Percentiles rank a stretch among this genome's conserved stretches.
Conservation (phyloP, 2,329 filamentous ascomycete species). For the Gaeumannomyces tritici region DNA sequence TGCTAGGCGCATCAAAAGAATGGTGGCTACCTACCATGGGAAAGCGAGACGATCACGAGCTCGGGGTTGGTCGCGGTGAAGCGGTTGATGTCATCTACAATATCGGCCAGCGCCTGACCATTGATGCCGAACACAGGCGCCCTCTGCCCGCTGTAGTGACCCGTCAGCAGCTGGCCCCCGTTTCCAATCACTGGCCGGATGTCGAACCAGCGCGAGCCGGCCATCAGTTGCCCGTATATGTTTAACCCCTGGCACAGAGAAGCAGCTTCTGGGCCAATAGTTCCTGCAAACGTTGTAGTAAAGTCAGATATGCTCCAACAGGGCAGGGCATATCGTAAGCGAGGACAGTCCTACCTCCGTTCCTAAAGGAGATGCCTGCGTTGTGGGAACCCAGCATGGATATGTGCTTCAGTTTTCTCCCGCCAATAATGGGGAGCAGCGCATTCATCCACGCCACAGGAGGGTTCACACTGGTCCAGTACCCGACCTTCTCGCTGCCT, state of each 20-base stretch:
- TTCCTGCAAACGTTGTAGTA: background rate
- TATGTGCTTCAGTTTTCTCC: constrained; percentile 27
- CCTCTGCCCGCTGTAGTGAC: constrained; percentile 13
- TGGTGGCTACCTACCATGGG: constrained; percentile 18
- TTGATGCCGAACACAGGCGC: constrained; percentile 29
- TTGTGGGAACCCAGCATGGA: constrained; percentile 32
- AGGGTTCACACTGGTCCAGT: constrained; percentile 5
- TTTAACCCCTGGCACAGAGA: constrained; percentile 27
- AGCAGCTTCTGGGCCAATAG: constrained; percentile 22
- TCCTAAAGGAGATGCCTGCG: constrained; percentile 27
- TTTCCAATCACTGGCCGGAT: constrained; percentile 17
- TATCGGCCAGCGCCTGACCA: constrained; percentile 31
- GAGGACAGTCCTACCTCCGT: background rate
- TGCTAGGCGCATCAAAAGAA: background rate
- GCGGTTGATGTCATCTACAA: constrained; percentile 31
- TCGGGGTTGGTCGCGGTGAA: constrained; percentile 33
- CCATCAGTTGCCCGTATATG: constrained; percentile 26
- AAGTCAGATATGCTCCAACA: background rate
- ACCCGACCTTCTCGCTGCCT: constrained; percentile 11
- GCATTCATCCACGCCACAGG: constrained; percentile 10
- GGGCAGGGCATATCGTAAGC: too few relatives aligned
- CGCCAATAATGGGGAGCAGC: constrained; percentile 10
- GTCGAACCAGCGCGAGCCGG: constrained; percentile 30
- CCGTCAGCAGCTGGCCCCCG: constrained; percentile 24
- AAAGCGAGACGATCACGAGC: constrained; percentile 35